phyloP scores from a whole-genome alignment of 345 rosid genomes.

The Salix udensis region DNA sequence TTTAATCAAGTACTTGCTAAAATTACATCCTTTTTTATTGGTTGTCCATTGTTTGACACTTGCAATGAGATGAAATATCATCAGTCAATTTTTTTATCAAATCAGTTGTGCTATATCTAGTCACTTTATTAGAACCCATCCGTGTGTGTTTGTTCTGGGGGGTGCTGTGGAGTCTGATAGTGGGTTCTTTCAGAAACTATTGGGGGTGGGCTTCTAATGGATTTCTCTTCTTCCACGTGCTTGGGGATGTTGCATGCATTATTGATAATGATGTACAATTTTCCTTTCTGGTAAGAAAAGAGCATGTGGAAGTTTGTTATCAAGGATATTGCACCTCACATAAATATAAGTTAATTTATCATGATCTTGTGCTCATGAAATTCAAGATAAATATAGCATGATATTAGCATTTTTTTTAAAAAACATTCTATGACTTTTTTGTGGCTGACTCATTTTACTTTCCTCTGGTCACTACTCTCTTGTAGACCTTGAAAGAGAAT shows the following conservation, averaged over 20 bases:
- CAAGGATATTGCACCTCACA: background rate
- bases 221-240: too few species aligned
- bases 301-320: background rate
- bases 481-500: slow-evolving; percentile 49
- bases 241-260: background rate
- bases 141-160: too few species aligned
- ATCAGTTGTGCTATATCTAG: too few species aligned
- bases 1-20: background rate
- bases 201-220: too few species aligned
- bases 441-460: slow-evolving; percentile 10
- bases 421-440: background rate
- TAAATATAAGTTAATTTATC: background rate
- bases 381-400: too few species aligned
- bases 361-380: background rate
- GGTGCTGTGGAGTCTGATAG: too few species aligned
- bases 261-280: background rate
- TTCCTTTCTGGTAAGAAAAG: background rate
- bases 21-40: background rate
- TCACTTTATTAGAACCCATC: too few species aligned
- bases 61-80: too few species aligned
- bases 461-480: background rate
- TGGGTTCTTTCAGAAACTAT: too few species aligned
- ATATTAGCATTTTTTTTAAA: too few species aligned
- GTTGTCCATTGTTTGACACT: background rate
- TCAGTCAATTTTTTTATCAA: too few species aligned